These are phyloP conservation scores for Monosporozyma unispora DNA, from an alignment of 805 yeast genomes.

Conservation along the genomic window DNA sequence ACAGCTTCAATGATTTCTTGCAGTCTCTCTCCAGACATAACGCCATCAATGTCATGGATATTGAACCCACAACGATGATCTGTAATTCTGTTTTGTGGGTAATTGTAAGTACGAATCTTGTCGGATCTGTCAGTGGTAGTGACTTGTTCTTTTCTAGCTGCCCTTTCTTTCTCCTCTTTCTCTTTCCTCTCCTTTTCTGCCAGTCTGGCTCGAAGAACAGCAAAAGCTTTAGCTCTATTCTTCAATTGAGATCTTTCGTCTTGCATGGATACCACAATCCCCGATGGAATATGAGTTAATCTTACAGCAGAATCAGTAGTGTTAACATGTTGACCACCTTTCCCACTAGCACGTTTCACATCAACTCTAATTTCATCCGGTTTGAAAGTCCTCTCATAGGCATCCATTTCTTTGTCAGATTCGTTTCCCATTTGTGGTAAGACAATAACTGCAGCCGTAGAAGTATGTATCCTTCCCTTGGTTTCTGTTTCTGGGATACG, in stretches of 20 bases:
- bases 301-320: slow-evolving; percentile 97
- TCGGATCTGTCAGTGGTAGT: slow-evolving; percentile 84
- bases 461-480: slow-evolving; percentile 90
- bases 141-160: slow-evolving; percentile 72
- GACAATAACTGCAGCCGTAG: slow-evolving; percentile 92
- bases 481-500: slow-evolving; percentile 88
- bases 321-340: slow-evolving; percentile 97
- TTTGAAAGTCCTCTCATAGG: slow-evolving; percentile 60
- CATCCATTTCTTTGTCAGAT: slow-evolving; percentile 37
- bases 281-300: slow-evolving; percentile 84
- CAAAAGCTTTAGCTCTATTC: slow-evolving; percentile 87
- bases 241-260: slow-evolving; percentile 93
- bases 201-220: slow-evolving; percentile 69
- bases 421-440: slow-evolving; percentile 70
- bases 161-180: slow-evolving; percentile 54
- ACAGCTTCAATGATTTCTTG: slow-evolving; percentile 50
- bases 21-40: slow-evolving; percentile 50
- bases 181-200: slow-evolving; percentile 71
- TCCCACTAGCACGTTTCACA: slow-evolving; percentile 95
- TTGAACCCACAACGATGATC: slow-evolving; percentile 86
- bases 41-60: slow-evolving; percentile 63
- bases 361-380: slow-evolving; percentile 88
- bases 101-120: slow-evolving; percentile 88
- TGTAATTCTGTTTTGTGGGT: slow-evolving; percentile 83
- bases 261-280: slow-evolving; percentile 81